Conservation (phyloP, 371 early-diverging fungal species). For the Lichtheimia ramosa region DNA sequence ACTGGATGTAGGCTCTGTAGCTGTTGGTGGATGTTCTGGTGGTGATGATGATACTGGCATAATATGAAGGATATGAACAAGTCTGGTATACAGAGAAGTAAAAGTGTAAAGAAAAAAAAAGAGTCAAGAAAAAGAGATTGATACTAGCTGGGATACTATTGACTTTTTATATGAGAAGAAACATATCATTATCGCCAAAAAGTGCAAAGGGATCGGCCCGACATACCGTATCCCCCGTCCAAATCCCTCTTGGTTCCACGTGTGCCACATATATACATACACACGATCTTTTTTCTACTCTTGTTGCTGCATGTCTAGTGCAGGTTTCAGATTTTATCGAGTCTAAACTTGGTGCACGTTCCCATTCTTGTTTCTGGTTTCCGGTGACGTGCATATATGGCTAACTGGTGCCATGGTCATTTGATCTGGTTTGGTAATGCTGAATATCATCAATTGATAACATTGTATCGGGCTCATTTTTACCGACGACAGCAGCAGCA, state of each 20-base stretch:
- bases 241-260: background rate
- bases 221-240: background rate
- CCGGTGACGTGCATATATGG: no score
- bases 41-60: background rate
- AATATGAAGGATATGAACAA: background rate
- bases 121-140: background rate
- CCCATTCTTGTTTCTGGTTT: no score
- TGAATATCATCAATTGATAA: no score
- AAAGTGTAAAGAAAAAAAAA: background rate
- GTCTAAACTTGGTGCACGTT: no score
- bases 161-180: background rate
- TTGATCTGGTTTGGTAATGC: no score
- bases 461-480: no score
- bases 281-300: no score
- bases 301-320: no score
- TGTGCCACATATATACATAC: background rate
- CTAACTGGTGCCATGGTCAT: no score
- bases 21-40: background rate
- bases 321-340: no score
- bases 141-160: background rate
- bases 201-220: background rate
- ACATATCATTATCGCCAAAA: background rate
- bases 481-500: no score
- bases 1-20: background rate
- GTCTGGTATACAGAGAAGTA: background rate